Evolutionary conservation across 257 asterid genomes (phyloP).

Genomic region (Cinchona pubescens): DNA sequence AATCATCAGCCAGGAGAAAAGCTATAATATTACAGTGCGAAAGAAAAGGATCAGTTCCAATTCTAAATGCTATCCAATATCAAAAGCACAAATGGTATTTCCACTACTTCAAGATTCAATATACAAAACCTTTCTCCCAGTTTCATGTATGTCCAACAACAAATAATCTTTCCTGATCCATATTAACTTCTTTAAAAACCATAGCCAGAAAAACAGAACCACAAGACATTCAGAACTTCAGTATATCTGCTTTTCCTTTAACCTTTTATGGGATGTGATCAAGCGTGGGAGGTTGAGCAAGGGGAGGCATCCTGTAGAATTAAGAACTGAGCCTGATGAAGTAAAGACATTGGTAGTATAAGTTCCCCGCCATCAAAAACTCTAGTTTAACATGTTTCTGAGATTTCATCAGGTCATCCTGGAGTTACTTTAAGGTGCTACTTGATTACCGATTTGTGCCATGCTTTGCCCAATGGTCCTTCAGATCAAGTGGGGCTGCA

Average conservation of each 20-base stretch:
- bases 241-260: not conserved
- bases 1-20: not conserved
- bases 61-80: not conserved
- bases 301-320: not conserved
- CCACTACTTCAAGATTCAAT: not conserved
- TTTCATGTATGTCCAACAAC: conserved; percentile 3
- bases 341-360: not conserved
- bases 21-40: no score
- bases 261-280: not conserved
- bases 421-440: conserved; percentile 62
- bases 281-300: not conserved
- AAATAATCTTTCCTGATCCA: conserved; percentile 7
- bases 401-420: not conserved
- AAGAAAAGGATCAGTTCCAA: no score
- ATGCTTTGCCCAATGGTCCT: conserved; percentile 91
- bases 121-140: conserved; percentile 8
- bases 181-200: not conserved
- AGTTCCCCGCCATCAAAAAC: no score
- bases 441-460: conserved; percentile 88
- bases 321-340: not conserved
- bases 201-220: not conserved
- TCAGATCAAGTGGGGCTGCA: conserved; percentile 74
- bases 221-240: not conserved
- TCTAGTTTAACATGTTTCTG: no score
- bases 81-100: not conserved